Percentiles rank a stretch among this genome's conserved stretches.
Conservation (phyloP, 495 filamentous ascomycete species). For the Aspergillus nidulans region DNA sequence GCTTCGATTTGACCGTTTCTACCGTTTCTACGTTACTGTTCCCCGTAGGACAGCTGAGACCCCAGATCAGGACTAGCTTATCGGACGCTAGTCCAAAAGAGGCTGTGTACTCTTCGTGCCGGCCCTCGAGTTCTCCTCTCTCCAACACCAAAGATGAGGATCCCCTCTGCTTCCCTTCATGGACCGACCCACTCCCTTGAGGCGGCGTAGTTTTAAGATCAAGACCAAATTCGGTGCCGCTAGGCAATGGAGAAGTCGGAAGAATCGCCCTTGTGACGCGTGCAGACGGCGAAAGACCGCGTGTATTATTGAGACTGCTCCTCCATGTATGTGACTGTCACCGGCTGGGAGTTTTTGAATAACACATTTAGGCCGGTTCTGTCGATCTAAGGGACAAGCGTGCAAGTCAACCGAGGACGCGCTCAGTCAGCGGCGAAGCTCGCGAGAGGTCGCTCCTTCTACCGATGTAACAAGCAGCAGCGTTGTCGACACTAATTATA, state of each 20-base stretch:
- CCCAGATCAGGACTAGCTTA: neutral
- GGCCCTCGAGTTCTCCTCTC: neutral
- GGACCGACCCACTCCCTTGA: neutral
- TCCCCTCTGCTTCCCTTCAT: neutral
- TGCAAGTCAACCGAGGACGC: neutral
- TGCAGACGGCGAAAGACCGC: conserved; percentile 6
- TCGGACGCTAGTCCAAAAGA: neutral
- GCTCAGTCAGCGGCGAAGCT: neutral
- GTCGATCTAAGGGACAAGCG: neutral
- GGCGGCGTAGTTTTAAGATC: conserved; percentile 1
- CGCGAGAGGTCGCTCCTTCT: neutral
- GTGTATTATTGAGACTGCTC: conserved; percentile 1
- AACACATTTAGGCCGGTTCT: conserved; percentile 1
- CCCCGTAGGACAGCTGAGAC: no score
- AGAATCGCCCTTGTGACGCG: conserved; percentile 9
- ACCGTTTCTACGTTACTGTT: no score
- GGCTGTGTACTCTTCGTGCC: neutral
- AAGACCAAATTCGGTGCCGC: conserved; percentile 5
- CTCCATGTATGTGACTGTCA: neutral
- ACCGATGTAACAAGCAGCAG: neutral
- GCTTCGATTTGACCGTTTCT: no score
- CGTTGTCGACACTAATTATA: neutral
- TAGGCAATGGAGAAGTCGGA: conserved; percentile 7
- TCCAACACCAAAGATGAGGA: neutral
- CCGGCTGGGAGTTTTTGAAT: neutral